Evolutionary conservation across 2,329 filamentous ascomycete genomes (phyloP).

Genomic region (Talaromyces sp.): DNA sequence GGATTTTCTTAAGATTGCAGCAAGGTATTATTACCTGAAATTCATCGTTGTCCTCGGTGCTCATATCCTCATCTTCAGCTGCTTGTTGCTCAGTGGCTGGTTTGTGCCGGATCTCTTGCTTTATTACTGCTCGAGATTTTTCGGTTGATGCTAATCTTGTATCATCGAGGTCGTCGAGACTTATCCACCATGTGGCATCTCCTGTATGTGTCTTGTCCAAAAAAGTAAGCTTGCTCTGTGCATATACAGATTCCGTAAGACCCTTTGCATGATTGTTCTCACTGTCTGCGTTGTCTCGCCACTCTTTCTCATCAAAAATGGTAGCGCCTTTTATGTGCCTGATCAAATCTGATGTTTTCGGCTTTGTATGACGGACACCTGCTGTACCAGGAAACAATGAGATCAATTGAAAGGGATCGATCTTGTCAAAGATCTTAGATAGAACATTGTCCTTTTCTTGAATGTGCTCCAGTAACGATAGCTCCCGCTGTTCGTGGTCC

Average conservation of each 20-base stretch:
- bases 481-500: conserved; percentile 46
- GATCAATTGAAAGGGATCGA: conserved; percentile 53
- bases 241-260: conserved; percentile 9
- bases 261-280: conserved; percentile 25
- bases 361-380: conserved; percentile 42
- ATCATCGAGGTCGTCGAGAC: conserved; percentile 19
- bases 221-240: neutral
- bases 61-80: conserved; percentile 17
- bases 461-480: conserved; percentile 49
- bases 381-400: conserved; percentile 55
- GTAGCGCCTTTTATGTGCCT: conserved; percentile 54
- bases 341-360: conserved; percentile 46
- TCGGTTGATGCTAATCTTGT: neutral
- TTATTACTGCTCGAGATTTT: neutral
- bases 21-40: conserved; percentile 33
- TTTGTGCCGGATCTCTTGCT: neutral
- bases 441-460: conserved; percentile 58
- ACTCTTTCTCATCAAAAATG: conserved; percentile 50
- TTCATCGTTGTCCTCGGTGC: conserved; percentile 32
- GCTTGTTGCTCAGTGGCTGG: neutral
- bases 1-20: neutral
- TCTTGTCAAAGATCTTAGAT: conserved; percentile 55
- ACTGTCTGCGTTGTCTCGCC: conserved; percentile 35
- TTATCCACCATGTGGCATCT: conserved; percentile 35
- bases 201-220: conserved; percentile 21